Conservation (phyloP, 495 filamentous ascomycete genomes). For the Penicillium maclennaniae region DNA sequence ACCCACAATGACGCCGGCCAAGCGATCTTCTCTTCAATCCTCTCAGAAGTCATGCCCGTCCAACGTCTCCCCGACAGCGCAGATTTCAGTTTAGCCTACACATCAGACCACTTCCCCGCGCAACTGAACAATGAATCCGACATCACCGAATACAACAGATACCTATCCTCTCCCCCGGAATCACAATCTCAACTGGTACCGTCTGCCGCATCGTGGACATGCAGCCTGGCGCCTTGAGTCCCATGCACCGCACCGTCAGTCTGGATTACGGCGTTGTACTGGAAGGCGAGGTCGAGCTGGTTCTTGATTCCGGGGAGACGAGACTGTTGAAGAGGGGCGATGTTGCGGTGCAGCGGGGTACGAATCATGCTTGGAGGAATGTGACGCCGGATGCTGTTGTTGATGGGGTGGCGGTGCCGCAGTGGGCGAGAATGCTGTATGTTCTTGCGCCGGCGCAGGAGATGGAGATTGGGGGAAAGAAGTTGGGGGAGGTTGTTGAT, state of each 20-base stretch:
- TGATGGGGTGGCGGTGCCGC: constrained; percentile 8
- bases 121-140: constrained; percentile 47
- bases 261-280: constrained; percentile 73
- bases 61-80: constrained; percentile 23
- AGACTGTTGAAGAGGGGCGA: constrained; percentile 65
- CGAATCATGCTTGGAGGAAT: constrained; percentile 39
- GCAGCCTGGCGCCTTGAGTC: constrained; percentile 57
- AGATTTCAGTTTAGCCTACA: constrained; percentile 41
- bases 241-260: constrained; percentile 68
- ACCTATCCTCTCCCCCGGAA: constrained; percentile 43
- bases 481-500: constrained; percentile 44
- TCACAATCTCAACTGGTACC: constrained; percentile 48
- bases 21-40: constrained; percentile 30
- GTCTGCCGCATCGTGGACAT: constrained; percentile 57
- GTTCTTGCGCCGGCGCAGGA: constrained; percentile 45
- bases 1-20: constrained; percentile 29
- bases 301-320: constrained; percentile 58
- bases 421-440: constrained; percentile 56
- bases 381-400: constrained; percentile 26
- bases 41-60: constrained; percentile 22
- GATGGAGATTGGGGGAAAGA: constrained; percentile 35
- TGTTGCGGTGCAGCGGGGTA: constrained; percentile 62
- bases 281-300: constrained; percentile 70
- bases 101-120: constrained; percentile 53
- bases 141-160: constrained; percentile 29